Evolutionary conservation across 495 filamentous ascomycete genomes (phyloP).

Genomic region (Neurospora tetraspora): DNA sequence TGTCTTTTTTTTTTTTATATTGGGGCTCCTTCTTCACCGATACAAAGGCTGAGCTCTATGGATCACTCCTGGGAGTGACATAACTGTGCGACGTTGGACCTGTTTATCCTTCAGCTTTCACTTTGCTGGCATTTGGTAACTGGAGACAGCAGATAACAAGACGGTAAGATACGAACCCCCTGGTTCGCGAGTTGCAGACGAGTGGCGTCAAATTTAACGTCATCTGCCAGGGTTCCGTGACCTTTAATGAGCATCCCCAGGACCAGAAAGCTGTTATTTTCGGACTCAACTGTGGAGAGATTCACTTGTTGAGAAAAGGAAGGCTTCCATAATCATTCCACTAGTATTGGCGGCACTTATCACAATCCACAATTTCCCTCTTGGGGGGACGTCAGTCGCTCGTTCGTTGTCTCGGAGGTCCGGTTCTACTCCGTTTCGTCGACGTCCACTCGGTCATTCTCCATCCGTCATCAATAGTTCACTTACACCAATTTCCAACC

Average conservation of each 20-base stretch:
- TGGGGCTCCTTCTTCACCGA: not conserved
- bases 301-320: not conserved
- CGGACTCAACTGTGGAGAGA: not conserved
- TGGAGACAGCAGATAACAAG: not conserved
- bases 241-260: conserved; percentile 1
- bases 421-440: not conserved
- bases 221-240: not conserved
- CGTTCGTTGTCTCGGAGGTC: not conserved
- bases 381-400: not conserved
- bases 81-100: not conserved
- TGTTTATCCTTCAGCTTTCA: not conserved
- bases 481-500: not conserved
- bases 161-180: not conserved
- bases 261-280: conserved; percentile 1
- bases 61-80: not conserved
- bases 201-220: conserved; percentile 4
- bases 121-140: not conserved
- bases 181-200: not conserved
- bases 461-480: not conserved
- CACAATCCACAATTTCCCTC: not conserved
- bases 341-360: not conserved
- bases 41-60: not conserved
- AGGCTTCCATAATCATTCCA: not conserved
- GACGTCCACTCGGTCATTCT: not conserved
- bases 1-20: not conserved